phyloP scores from a whole-genome alignment of 805 yeast genomes.

The Yueomyces sp. region DNA sequence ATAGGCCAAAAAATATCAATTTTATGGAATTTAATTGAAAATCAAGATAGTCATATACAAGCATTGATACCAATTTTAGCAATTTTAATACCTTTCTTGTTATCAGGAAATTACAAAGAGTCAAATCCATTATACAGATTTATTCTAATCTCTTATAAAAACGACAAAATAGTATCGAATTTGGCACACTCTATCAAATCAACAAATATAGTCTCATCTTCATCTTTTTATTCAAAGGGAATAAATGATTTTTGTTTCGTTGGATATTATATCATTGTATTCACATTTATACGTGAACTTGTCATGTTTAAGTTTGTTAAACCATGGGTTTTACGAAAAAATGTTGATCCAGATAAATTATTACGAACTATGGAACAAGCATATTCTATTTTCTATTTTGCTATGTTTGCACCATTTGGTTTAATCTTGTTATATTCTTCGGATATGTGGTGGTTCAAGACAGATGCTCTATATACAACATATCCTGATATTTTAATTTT shows the following conservation, averaged over 20 bases:
- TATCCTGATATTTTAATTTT: conserved; percentile 78
- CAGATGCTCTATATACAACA: conserved; percentile 60
- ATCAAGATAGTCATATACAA: too few relatives aligned
- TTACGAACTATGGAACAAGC: conserved; percentile 89
- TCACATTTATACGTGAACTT: conserved; percentile 86
- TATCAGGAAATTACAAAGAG: conserved; percentile 44
- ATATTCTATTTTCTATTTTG: conserved; percentile 71
- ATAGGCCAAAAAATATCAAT: too few relatives aligned
- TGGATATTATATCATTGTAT: conserved; percentile 65
- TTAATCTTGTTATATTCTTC: conserved; percentile 72
- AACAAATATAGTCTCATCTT: conserved; percentile 29
- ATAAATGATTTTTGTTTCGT: conserved; percentile 69
- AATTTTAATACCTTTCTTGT: conserved; percentile 35
- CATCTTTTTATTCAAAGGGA: conserved; percentile 77
- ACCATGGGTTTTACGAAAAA: conserved; percentile 52
- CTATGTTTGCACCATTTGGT: conserved; percentile 74
- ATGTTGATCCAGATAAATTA: conserved; percentile 31
- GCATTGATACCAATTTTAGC: conserved; percentile 8
- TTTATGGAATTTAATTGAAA: too few relatives aligned
- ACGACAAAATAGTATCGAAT: too few relatives aligned
- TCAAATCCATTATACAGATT: conserved; percentile 52
- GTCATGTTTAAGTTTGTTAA: conserved; percentile 66
- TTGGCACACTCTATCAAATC: too few relatives aligned
- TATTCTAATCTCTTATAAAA: conserved; percentile 48
- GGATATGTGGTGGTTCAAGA: conserved; percentile 84